Evolutionary conservation across 2,329 filamentous ascomycete genomes (phyloP).

Genomic region (Elsinoe perseae): DNA sequence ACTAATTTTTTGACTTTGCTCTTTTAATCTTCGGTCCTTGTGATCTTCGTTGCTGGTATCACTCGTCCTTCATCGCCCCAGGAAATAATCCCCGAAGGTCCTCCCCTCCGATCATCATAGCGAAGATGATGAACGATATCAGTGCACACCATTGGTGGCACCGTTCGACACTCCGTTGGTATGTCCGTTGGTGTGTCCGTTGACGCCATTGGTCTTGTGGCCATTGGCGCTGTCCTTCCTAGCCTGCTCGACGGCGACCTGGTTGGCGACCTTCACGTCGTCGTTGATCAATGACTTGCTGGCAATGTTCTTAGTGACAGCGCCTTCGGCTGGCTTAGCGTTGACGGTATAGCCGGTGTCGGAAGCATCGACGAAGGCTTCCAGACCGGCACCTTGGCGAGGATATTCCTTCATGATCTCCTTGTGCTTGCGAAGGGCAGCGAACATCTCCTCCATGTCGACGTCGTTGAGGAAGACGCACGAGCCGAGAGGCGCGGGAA

Average conservation of each 20-base stretch:
- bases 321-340: conserved; percentile 32
- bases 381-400: conserved; percentile 56
- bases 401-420: conserved; percentile 54
- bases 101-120: not conserved
- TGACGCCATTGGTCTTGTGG: conserved; percentile 22
- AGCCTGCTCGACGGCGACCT: not conserved
- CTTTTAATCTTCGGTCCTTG: conserved; percentile 1
- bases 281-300: conserved; percentile 32
- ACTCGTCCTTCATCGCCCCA: not conserved
- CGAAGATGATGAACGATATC: conserved; percentile 1
- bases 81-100: not conserved
- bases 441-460: conserved; percentile 52
- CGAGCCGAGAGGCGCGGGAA: conserved; percentile 58
- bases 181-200: conserved; percentile 24
- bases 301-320: conserved; percentile 22
- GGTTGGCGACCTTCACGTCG: conserved; percentile 23
- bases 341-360: conserved; percentile 57
- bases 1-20: conserved; percentile 7
- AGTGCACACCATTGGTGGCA: conserved; percentile 17
- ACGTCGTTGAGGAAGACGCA: conserved; percentile 65
- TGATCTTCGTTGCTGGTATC: not conserved
- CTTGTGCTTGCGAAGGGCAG: conserved; percentile 57
- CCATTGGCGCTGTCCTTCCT: conserved; percentile 18
- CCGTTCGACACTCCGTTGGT: conserved; percentile 19
- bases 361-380: conserved; percentile 61